Evolutionary conservation across 2,329 filamentous ascomycete species (phyloP), one percentile per base, ranked within the genome.

Genomic region (Trichoderma arundinaceum): DNA sequence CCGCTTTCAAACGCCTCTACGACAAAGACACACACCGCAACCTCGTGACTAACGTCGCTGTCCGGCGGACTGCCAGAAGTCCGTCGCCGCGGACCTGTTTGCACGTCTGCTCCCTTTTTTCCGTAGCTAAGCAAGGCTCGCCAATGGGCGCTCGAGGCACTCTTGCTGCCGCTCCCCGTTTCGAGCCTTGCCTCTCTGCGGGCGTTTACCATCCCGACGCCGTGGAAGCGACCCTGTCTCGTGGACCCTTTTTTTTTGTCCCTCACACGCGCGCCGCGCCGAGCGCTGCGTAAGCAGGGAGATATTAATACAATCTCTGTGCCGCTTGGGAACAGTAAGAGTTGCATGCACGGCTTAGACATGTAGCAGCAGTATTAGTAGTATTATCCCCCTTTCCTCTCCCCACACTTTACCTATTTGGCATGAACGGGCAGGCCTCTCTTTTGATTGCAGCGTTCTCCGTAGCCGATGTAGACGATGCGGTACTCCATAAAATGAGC

Each of bases 31-130:
- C 46, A 28, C 35, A 13, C 35, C 32, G 38, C 3, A 22, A 43
- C n/a, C 58, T 33, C 33, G 58, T 61, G 59, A 62, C 59, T 62
- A 28, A 2, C 22, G 22, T 44, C 44, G 57, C 57, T 39, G 17
- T 62, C 48, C 48, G 59, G 59, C n/a, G 48, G 19, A 44, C 53
- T 22, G 38, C 12, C 28, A 53, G 28, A 28, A 17, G 48, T 49
- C 59, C 59, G 59, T 62, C 7, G 38, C 48, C 59, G 59, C 48
- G 48, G 48, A 62, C 59, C 19, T 52, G 38, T 12, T 28, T 28
- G 22, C 22, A 4, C 4, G 2, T 28, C 22, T 28, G 22, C 22
- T 28, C 22, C 22, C 22, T 28, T 22, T 17, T 15, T 22, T 41
- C 13, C 44, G 44, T 15, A 39, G 35, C 19, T 51, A 17, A 13